Conservation (phyloP, 345 rosid genomes). For the Populus simonii region DNA sequence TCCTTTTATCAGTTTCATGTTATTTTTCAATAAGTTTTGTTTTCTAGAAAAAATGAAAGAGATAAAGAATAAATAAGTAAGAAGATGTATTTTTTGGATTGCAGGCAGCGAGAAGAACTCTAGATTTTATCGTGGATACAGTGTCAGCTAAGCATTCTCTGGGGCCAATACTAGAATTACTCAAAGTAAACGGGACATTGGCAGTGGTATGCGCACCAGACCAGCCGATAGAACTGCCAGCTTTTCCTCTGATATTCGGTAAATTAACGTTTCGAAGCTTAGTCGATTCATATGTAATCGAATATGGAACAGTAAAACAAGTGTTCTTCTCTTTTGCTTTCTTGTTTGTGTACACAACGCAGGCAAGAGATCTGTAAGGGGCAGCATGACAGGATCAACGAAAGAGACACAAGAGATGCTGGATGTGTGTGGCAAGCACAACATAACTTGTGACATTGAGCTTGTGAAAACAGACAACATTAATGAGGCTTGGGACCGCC, state of each 20-base stretch:
- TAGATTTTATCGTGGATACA: conserved; percentile 56
- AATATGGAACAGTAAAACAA: background rate
- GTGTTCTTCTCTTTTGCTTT: background rate
- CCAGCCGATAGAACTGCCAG: conserved; percentile 42
- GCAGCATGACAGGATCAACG: conserved; percentile 54
- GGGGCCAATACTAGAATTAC: conserved; percentile 48
- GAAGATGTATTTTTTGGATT: background rate
- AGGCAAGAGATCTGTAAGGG: conserved; percentile 52
- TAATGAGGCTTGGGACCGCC: conserved; percentile 47
- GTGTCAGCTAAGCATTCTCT: conserved; percentile 51
- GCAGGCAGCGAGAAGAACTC: conserved; percentile 40
- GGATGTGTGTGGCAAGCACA: conserved; percentile 50
- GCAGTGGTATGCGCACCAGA: conserved; percentile 49
- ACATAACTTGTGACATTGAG: conserved; percentile 50
- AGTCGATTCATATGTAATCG: background rate
- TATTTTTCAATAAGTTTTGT: too few species aligned
- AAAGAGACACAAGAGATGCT: conserved; percentile 59
- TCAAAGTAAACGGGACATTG: conserved; percentile 51
- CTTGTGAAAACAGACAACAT: conserved; percentile 37
- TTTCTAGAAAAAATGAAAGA: too few species aligned
- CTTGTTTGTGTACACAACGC: background rate
- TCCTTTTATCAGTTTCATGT: background rate
- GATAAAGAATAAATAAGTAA: too few species aligned
- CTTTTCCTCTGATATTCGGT: conserved; percentile 63
- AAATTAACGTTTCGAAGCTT: background rate